Conservation (phyloP, 805 yeast species). For the Starmerella potacharoeniae region DNA sequence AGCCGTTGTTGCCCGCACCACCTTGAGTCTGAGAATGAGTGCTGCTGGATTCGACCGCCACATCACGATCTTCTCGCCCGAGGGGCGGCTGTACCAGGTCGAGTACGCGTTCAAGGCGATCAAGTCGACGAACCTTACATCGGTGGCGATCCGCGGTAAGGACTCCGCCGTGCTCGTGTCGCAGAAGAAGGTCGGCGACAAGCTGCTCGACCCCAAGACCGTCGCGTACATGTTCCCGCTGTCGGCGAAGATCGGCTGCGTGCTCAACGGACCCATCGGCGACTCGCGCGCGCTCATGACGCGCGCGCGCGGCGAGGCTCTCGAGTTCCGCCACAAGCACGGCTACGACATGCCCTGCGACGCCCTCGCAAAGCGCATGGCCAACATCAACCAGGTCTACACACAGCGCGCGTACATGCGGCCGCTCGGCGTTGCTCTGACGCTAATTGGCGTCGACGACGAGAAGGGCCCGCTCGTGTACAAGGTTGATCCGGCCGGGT, state of each 20-base stretch:
- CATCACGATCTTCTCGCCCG: constrained; percentile 96
- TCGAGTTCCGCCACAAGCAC: constrained; percentile 84
- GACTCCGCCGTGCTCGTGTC: constrained; percentile 80
- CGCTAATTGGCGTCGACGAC: constrained; percentile 80
- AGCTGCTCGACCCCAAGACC: constrained; percentile 74
- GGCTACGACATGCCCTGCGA: constrained; percentile 97
- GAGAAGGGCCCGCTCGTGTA: constrained; percentile 79
- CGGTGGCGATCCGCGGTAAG: constrained; percentile 76
- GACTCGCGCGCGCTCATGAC: constrained; percentile 86
- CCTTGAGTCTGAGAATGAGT: constrained; percentile 16
- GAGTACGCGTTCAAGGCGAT: constrained; percentile 97
- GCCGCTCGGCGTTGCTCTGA: constrained; percentile 88
- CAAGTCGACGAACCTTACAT: constrained; percentile 81
- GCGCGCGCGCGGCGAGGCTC: constrained; percentile 90
- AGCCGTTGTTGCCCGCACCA: background rate
- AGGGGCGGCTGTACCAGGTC: constrained; percentile 93
- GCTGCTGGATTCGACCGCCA: constrained; percentile 97
- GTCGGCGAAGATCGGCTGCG: constrained; percentile 72
- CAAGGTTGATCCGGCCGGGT: constrained; percentile 97
- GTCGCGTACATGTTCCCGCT: constrained; percentile 79
- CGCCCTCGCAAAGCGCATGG: constrained; percentile 85
- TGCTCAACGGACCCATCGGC: constrained; percentile 83
- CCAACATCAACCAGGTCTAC: constrained; percentile 86
- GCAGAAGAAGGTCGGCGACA: constrained; percentile 94
- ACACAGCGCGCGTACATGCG: constrained; percentile 98